Evolutionary conservation across 2,329 filamentous ascomycete genomes (phyloP).

Genomic region (Nothophaeocryptopus gaeumannii): DNA sequence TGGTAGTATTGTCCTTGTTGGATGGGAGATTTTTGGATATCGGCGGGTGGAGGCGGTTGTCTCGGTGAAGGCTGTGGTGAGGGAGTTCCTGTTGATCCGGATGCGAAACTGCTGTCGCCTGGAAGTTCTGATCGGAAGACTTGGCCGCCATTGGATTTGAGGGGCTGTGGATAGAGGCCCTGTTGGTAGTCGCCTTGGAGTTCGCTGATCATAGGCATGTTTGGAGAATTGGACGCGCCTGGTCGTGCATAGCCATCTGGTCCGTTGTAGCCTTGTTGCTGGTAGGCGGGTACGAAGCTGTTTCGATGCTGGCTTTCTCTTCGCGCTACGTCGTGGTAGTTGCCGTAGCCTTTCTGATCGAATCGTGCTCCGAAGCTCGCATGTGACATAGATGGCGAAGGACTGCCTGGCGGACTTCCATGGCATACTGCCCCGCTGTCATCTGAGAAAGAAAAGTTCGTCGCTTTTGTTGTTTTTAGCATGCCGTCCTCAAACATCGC

Average conservation of each 20-base stretch:
- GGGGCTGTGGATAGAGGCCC: conserved; percentile 20
- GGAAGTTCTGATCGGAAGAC: conserved; percentile 31
- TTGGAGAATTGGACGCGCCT: conserved; percentile 20
- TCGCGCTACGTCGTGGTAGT: conserved; percentile 30
- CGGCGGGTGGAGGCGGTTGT: conserved; percentile 10
- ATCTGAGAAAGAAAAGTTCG: too few relatives aligned
- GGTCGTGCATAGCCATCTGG: conserved; percentile 21
- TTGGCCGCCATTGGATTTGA: conserved; percentile 19
- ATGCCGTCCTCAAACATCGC: conserved; percentile 66
- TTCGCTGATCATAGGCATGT: conserved; percentile 37
- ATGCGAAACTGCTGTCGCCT: conserved; percentile 23
- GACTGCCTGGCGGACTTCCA: conserved; percentile 21
- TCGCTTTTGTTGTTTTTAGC: conserved; percentile 57
- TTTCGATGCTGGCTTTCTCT: conserved; percentile 15
- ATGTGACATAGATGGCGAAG: conserved; percentile 13
- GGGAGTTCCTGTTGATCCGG: conserved; percentile 4
- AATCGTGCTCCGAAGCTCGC: conserved; percentile 16
- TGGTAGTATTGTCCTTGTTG: conserved; percentile 14
- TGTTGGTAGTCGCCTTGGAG: conserved; percentile 42
- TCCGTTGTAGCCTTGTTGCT: conserved; percentile 28
- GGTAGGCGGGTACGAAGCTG: conserved; percentile 28
- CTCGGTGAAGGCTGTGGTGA: conserved; percentile 21
- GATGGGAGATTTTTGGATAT: conserved; percentile 7
- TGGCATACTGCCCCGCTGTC: background rate
- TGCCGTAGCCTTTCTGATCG: conserved; percentile 30